Conservation (phyloP, 2,329 filamentous ascomycete genomes). For the Colletotrichum brevisporum region DNA sequence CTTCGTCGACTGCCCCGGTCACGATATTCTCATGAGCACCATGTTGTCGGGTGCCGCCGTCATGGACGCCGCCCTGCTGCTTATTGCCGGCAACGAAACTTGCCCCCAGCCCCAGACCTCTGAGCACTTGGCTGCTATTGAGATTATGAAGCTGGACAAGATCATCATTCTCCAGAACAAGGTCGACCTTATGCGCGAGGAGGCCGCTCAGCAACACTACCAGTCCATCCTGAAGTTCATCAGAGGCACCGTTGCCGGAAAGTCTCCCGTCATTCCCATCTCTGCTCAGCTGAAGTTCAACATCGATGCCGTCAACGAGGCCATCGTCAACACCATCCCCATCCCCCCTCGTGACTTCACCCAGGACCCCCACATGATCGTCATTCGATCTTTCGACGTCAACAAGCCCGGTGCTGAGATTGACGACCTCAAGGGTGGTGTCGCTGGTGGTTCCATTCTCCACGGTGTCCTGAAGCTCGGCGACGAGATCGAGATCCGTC, state of each 20-base stretch:
- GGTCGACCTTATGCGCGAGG: constrained; percentile 98
- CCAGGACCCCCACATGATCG: constrained; percentile 96
- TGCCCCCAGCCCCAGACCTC: constrained; percentile 99
- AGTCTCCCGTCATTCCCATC: constrained; percentile 95
- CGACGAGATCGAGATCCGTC: constrained; percentile 98
- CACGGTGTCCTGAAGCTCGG: constrained; percentile 97
- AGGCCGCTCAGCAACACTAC: constrained; percentile 93
- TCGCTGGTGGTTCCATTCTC: constrained; percentile 96
- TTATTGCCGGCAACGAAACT: constrained; percentile 98
- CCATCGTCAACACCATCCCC: constrained; percentile 94
- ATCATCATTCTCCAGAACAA: constrained; percentile 99
- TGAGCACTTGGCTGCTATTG: constrained; percentile 97
- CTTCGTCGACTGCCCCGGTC: constrained; percentile 98
- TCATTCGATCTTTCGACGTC: constrained; percentile 99
- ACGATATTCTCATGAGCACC: constrained; percentile 99
- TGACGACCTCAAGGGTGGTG: constrained; percentile 97
- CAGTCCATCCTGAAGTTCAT: constrained; percentile 99
- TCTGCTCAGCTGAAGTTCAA: constrained; percentile 99
- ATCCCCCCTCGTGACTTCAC: constrained; percentile 92
- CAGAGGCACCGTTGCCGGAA: constrained; percentile 94
- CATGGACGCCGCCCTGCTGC: constrained; percentile 97
- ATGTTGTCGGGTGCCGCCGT: constrained; percentile 99
- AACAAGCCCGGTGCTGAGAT: constrained; percentile 99
- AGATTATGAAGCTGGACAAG: constrained; percentile 99
- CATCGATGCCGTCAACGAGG: constrained; percentile 97